Conservation (phyloP, 169 alveolate genomes). For the Cryptosporidium ubiquitum region DNA sequence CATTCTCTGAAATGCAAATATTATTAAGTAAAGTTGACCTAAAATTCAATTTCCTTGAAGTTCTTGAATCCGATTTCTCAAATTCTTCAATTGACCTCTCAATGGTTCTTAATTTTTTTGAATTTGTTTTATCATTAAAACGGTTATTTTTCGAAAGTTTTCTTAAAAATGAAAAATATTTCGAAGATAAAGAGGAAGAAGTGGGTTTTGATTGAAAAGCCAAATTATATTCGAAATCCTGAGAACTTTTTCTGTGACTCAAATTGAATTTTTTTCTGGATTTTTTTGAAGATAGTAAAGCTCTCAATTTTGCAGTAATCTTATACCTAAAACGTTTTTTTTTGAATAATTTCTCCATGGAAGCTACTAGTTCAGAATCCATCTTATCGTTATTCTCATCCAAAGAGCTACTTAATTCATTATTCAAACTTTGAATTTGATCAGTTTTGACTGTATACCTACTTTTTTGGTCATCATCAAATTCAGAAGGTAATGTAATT, state of each 20-base stretch:
- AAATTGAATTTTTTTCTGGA: neutral
- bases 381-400: neutral
- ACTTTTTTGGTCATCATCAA: neutral
- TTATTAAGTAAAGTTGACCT: constrained; percentile 17
- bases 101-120: neutral
- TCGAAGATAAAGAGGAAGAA: neutral
- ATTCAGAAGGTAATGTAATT: neutral
- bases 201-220: neutral
- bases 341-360: neutral
- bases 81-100: neutral
- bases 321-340: neutral
- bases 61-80: neutral
- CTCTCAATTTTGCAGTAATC: neutral
- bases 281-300: neutral
- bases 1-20: constrained; percentile 42
- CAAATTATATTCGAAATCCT: neutral
- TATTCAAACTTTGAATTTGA: neutral
- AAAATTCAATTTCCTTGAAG: constrained; percentile 19
- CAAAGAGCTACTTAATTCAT: neutral
- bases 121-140: neutral
- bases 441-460: neutral
- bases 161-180: constrained; percentile 10
- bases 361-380: neutral
- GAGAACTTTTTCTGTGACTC: neutral
- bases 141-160: neutral